phyloP scores from a whole-genome alignment of 1,284 basidiomycete species.

The Irpex sp. region DNA sequence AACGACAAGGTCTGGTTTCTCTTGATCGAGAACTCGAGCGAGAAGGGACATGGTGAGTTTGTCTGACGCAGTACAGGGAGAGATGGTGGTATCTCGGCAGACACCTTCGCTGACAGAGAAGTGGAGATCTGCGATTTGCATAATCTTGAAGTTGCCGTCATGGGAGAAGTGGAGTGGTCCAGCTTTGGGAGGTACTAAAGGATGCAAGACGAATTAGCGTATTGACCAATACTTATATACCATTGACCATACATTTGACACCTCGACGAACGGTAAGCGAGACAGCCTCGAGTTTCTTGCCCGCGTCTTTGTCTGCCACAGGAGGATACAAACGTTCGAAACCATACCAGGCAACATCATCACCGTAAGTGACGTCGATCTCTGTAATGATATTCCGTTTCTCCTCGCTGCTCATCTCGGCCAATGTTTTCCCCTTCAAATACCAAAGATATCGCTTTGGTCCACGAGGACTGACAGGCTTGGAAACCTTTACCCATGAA shows the following conservation, averaged over 20 bases:
- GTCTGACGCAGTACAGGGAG: slow-evolving; percentile 62
- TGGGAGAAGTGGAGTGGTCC: slow-evolving; percentile 77
- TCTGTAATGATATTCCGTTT: slow-evolving; percentile 75
- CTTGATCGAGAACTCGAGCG: slow-evolving; percentile 67
- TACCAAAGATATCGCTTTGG: slow-evolving; percentile 69
- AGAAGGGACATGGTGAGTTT: slow-evolving; percentile 72
- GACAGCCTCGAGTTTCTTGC: slow-evolving; percentile 38
- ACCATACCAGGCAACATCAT: slow-evolving; percentile 78
- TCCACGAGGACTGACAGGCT: slow-evolving; percentile 22
- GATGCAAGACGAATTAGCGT: neutral
- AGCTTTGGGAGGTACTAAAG: slow-evolving; percentile 60
- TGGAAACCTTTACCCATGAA: slow-evolving; percentile 54
- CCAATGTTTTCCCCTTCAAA: slow-evolving; percentile 57
- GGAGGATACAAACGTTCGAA: slow-evolving; percentile 70
- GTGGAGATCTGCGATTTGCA: slow-evolving; percentile 91
- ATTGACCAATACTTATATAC: neutral
- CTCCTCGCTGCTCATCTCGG: slow-evolving; percentile 55
- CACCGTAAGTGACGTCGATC: slow-evolving; percentile 82
- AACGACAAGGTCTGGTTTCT: slow-evolving; percentile 89
- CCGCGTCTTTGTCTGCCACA: slow-evolving; percentile 38
- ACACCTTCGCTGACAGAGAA: slow-evolving; percentile 72
- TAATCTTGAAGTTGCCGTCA: slow-evolving; percentile 82
- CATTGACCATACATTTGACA: slow-evolving; percentile 57
- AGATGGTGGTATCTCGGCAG: slow-evolving; percentile 64
- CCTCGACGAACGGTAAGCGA: slow-evolving; percentile 62